A percentile compares a stretch with the other conserved stretches of the same genome.
phyloP scores from a whole-genome alignment of 306 rosid genomes.

The Casuarina glauca region DNA sequence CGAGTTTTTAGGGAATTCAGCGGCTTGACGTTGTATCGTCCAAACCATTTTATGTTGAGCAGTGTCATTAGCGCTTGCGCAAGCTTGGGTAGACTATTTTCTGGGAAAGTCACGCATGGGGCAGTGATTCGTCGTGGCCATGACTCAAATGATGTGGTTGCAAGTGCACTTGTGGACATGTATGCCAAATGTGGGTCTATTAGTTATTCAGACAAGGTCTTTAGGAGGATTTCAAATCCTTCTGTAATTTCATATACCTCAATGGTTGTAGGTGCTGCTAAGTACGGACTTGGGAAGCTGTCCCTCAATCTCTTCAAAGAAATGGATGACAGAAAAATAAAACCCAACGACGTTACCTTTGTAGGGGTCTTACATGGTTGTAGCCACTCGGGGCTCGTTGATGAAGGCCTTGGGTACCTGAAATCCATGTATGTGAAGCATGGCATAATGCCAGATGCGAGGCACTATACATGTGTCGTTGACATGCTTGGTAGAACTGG shows the following conservation, averaged over 20 bases:
- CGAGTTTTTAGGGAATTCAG: slow-evolving; percentile 54
- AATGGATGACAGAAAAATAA: slow-evolving; percentile 60
- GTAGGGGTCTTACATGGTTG: slow-evolving; percentile 84
- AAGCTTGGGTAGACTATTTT: slow-evolving; percentile 63
- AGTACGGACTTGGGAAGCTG: slow-evolving; percentile 72
- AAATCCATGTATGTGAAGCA: slow-evolving; percentile 57
- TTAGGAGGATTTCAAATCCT: slow-evolving; percentile 53
- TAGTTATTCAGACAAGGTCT: slow-evolving; percentile 57
- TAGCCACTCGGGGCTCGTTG: slow-evolving; percentile 80
- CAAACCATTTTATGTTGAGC: slow-evolving; percentile 76
- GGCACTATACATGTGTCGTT: slow-evolving; percentile 69
- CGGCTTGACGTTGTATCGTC: slow-evolving; percentile 31
- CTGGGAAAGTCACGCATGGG: slow-evolving; percentile 72
- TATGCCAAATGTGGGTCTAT: slow-evolving; percentile 83
- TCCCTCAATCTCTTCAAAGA: slow-evolving; percentile 66
- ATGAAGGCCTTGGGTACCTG: slow-evolving; percentile 64
- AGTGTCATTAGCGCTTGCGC: slow-evolving; percentile 71
- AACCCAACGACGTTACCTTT: slow-evolving; percentile 72
- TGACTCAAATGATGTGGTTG: slow-evolving; percentile 56
- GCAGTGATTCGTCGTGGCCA: slow-evolving; percentile 52
- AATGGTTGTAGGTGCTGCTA: slow-evolving; percentile 82
- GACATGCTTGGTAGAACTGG: slow-evolving; percentile 87
- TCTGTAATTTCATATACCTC: slow-evolving; percentile 70
- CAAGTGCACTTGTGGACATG: slow-evolving; percentile 83
- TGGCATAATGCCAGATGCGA: slow-evolving; percentile 62